These are phyloP conservation scores for Leccinum ochraceum DNA, from an alignment of 768 basidiomycete genomes.

Conservation along the genomic window DNA sequence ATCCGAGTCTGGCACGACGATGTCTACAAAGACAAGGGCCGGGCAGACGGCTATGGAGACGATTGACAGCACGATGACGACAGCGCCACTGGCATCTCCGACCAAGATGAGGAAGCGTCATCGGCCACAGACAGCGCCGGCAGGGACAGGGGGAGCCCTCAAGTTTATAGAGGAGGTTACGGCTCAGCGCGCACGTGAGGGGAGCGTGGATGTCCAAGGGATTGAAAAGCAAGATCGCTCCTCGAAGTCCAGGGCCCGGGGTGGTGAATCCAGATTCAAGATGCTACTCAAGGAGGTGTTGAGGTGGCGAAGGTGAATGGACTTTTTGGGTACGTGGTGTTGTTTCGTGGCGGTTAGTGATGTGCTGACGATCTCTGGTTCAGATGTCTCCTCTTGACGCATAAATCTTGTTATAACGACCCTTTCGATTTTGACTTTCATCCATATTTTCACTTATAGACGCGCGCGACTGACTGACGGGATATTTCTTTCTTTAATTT, in stretches of 20 bases:
- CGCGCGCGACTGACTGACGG: background rate
- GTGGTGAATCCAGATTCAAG: conserved; percentile 18
- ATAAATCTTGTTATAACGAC: background rate
- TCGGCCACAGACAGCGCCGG: conserved; percentile 31
- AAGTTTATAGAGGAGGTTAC: conserved; percentile 17
- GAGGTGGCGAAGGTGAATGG: conserved; percentile 12
- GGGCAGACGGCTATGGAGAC: background rate
- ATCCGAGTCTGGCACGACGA: background rate
- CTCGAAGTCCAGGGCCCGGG: background rate
- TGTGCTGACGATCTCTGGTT: background rate
- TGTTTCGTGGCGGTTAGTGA: background rate
- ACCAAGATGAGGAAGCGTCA: conserved; percentile 9
- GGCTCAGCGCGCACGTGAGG: conserved; percentile 4
- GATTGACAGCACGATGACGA: background rate
- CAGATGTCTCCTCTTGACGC: background rate
- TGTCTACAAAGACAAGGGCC: background rate
- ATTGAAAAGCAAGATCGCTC: background rate
- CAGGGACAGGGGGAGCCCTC: conserved; percentile 11
- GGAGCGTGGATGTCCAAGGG: background rate
- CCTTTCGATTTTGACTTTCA: background rate
- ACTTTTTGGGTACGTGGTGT: conserved; percentile 5
- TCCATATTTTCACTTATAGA: background rate
- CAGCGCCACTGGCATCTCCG: background rate
- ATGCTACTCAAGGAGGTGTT: conserved; percentile 20
- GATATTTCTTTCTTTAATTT: too few species aligned